Percentiles rank a stretch among this genome's conserved stretches.
phyloP scores from a whole-genome alignment of 495 filamentous ascomycete species.

The Talaromyces stipitatus region DNA sequence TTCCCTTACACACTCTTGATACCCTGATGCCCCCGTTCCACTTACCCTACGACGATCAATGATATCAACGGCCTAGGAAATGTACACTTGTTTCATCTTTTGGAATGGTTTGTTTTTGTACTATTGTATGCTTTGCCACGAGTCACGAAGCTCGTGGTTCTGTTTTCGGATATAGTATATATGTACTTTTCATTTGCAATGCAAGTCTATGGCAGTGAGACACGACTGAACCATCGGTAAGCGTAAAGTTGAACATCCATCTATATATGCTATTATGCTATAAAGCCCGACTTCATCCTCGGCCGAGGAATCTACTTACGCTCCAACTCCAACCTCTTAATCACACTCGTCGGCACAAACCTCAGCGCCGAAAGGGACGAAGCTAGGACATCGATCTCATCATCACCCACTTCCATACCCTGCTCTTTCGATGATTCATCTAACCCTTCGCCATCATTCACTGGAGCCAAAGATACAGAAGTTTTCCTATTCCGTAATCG shows the following conservation, averaged over 20 bases:
- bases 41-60: neutral
- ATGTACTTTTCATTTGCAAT: neutral
- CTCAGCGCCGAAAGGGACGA: conserved; percentile 75
- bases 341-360: conserved; percentile 71
- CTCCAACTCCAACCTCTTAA: conserved; percentile 16
- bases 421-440: neutral
- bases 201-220: too few species aligned
- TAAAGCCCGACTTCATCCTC: too few species aligned
- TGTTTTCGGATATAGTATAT: neutral
- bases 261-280: neutral
- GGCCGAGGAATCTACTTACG: neutral
- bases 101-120: neutral
- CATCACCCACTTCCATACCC: conserved; percentile 8
- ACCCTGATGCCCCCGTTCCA: neutral
- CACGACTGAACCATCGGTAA: too few species aligned
- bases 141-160: neutral
- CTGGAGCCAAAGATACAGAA: conserved; percentile 19
- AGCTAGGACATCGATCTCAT: conserved; percentile 64
- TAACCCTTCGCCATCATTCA: neutral
- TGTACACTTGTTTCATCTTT: neutral
- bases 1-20: neutral
- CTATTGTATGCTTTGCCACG: neutral
- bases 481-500: conserved; percentile 28
- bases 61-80: neutral
- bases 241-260: too few species aligned